Base-by-base conservation (phyloP, 2,329 filamentous ascomycete species). In the Colletotrichum acutatum region DNA sequence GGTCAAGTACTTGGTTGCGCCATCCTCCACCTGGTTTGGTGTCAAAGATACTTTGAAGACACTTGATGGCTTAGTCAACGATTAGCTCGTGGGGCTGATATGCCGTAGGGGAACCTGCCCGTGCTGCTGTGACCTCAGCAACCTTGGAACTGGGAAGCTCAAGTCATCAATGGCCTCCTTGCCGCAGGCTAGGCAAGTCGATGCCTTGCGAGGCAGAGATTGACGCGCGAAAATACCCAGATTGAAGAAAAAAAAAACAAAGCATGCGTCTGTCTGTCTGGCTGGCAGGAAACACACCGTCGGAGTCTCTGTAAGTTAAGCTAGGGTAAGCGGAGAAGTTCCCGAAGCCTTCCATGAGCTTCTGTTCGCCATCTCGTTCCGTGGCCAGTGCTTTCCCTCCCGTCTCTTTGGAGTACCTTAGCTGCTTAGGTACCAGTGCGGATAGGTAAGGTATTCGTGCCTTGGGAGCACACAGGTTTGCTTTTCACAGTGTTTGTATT, bases 21-120 rank as follows among this genome's bases (percentile, higher is more conserved):
- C n/a, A 42, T 49, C 53, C 30, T 16, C 30, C 46, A 19, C 22
- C 37, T 34, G 49, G 37, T 19, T 19, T 42, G 5, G 14, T 3
- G 16, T 19, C 16, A 42, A 34, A 49, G 63, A 52, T 58, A 52
- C 64, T 37, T 66, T 14, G 28, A 26, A 8, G 42, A 19, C 61
- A 71, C 46, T 26, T 67, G 19, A 19, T 37, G 28, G 53, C 62
- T 66, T 67, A 57, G 56, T 52, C 52, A 61, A 61, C 64, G 57
- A 68, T 71, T 62, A 71, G 64, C 68, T 71, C 49, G 68, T 68
- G 64, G 68, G 64, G 57, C 64, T 46, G 16, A 46, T 67, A 37
- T 61, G 56, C n/a, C 28, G 26, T 30, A 19, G 59, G 19, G 42
- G 59, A 37, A 28, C 42, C 16, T 49, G 16, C 42, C 28, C 22